A percentile compares a stretch with the other conserved stretches of the same genome.
phyloP scores from a whole-genome alignment of 768 basidiomycete genomes.

The Hygrophoropsis aurantiaca region DNA sequence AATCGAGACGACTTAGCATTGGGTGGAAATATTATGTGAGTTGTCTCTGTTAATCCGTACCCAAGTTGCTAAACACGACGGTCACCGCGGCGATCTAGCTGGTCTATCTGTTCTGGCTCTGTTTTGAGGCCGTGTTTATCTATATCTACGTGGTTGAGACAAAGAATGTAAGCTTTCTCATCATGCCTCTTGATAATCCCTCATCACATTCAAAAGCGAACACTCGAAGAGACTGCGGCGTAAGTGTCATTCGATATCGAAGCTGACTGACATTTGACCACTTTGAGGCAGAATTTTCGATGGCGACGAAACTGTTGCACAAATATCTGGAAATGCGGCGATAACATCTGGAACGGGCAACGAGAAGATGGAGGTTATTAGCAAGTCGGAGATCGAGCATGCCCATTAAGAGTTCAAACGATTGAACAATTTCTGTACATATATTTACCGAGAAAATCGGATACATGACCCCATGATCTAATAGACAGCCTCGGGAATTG shows the following conservation, averaged over 20 bases:
- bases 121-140: slow-evolving; percentile 36
- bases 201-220: no score
- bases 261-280: background rate
- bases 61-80: background rate
- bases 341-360: no score
- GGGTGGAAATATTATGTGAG: slow-evolving; percentile 44
- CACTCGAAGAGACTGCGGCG: no score
- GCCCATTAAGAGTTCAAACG: background rate
- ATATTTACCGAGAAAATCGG: background rate
- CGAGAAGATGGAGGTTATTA: background rate
- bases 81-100: slow-evolving; percentile 14
- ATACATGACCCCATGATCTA: no score
- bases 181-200: background rate
- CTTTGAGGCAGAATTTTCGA: background rate
- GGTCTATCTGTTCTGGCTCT: slow-evolving; percentile 37
- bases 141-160: slow-evolving; percentile 34
- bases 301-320: no score
- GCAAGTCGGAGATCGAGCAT: background rate
- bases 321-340: no score
- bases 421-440: background rate
- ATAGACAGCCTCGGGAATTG: no score
- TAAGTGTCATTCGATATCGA: background rate
- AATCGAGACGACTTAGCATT: slow-evolving; percentile 15
- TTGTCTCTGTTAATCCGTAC: background rate
- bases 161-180: slow-evolving; percentile 17